Conservation (phyloP, 768 basidiomycete species). For the Ramaria rubella region DNA sequence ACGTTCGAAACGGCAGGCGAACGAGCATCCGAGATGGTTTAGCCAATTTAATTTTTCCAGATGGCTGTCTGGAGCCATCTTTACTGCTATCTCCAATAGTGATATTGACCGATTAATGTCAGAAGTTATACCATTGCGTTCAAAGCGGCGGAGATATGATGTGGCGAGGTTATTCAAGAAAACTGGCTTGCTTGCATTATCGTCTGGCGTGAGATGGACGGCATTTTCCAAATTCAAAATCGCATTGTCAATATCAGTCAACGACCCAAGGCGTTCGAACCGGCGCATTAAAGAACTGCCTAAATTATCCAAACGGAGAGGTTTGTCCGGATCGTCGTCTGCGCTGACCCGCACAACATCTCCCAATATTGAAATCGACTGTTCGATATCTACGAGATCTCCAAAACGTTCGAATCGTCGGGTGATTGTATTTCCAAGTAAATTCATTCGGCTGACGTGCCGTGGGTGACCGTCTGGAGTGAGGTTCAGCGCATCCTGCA, state of each 20-base stretch:
- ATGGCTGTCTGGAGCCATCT: slow-evolving; percentile 9
- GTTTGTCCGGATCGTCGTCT: slow-evolving; percentile 4
- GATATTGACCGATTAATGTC: slow-evolving; percentile 23
- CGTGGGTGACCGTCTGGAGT: slow-evolving; percentile 11
- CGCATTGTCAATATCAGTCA: slow-evolving; percentile 3
- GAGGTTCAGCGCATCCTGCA: slow-evolving; percentile 4
- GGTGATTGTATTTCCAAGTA: not conserved
- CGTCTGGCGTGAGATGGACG: slow-evolving; percentile 4
- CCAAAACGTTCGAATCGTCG: slow-evolving; percentile 6
- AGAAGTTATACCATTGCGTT: slow-evolving; percentile 6
- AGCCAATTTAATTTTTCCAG: not conserved
- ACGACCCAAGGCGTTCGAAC: slow-evolving; percentile 10
- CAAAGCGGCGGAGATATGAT: slow-evolving; percentile 2
- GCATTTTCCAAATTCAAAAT: not conserved
- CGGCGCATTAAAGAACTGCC: slow-evolving; percentile 3
- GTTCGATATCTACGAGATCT: not conserved
- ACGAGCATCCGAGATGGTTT: slow-evolving; percentile 19
- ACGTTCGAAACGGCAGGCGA: slow-evolving; percentile 16
- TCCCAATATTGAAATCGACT: not conserved
- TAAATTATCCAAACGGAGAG: slow-evolving; percentile 7
- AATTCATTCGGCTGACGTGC: not conserved
- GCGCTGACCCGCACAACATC: not conserved
- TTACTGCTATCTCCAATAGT: slow-evolving; percentile 7
- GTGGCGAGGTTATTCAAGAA: not conserved
- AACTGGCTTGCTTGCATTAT: not conserved